These are phyloP conservation scores for Micromonas pusilla DNA, from an alignment of 139 green algal species.

Conservation along the genomic window DNA sequence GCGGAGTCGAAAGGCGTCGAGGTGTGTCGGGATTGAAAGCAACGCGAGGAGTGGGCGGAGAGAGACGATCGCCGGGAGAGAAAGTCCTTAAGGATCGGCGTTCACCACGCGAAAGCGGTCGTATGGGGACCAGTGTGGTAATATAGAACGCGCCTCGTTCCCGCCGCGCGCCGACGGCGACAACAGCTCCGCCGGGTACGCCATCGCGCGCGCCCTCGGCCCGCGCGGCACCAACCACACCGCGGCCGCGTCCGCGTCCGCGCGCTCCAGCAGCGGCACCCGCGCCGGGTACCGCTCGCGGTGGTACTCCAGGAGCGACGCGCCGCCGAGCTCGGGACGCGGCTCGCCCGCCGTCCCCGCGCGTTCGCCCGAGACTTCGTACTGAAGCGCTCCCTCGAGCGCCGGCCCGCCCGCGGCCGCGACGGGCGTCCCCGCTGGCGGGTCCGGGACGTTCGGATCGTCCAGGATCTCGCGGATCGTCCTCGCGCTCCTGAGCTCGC, in stretches of 20 bases:
- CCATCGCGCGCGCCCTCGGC: not conserved
- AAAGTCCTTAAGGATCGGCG: no score
- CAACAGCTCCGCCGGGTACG: conserved; percentile 22
- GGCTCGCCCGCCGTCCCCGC: not conserved
- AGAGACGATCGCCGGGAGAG: no score
- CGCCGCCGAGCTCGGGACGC: not conserved
- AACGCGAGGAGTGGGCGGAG: no score
- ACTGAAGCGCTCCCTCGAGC: not conserved
- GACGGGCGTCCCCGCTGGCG: not conserved
- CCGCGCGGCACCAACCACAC: conserved; percentile 5
- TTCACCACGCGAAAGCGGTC: no score
- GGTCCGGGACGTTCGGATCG: conserved; percentile 1
- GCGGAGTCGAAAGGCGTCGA: no score
- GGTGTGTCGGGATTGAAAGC: no score
- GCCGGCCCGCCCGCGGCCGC: conserved; percentile 3
- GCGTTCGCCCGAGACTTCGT: not conserved
- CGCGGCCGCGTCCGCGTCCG: not conserved
- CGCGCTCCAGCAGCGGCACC: not conserved
- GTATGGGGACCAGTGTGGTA: no score
- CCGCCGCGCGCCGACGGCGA: not conserved
- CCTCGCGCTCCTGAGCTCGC: not conserved
- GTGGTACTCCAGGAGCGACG: conserved; percentile 9
- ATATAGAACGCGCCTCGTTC: no score
- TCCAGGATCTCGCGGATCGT: conserved; percentile 11
- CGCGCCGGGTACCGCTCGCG: conserved; percentile 4